Percentiles rank a stretch among this genome's conserved stretches.
phyloP scores from a whole-genome alignment of 495 filamentous ascomycete species.

The Physcia stellaris region DNA sequence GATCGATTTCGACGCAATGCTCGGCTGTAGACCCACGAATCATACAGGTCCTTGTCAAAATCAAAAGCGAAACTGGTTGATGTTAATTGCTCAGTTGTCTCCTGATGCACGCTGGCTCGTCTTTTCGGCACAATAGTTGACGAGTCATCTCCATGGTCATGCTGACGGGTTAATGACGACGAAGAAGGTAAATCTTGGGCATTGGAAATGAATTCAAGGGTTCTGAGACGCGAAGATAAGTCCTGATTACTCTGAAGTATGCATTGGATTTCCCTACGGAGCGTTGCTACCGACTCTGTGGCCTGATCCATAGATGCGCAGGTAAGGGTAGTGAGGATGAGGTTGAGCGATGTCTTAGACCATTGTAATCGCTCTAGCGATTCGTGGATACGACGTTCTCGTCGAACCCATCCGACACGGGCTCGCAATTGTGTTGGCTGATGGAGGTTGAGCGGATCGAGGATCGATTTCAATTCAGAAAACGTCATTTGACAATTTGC shows the following conservation, averaged over 20 bases:
- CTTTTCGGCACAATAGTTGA: neutral
- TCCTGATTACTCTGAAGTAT: neutral
- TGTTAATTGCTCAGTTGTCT: neutral
- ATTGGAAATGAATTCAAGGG: neutral
- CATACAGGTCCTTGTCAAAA: neutral
- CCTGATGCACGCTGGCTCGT: neutral
- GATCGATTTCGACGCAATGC: neutral
- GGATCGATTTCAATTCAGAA: slow-evolving; percentile 11
- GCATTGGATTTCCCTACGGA: neutral
- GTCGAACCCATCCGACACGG: slow-evolving; percentile 10
- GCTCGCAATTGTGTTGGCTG: slow-evolving; percentile 1
- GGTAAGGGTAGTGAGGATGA: slow-evolving; percentile 11
- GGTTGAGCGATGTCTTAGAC: slow-evolving; percentile 11
- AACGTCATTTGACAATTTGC: slow-evolving; percentile 11
- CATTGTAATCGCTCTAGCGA: slow-evolving; percentile 9
- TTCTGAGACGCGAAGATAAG: neutral
- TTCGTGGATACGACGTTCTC: slow-evolving; percentile 4
- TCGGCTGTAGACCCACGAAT: neutral
- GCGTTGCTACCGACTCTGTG: neutral
- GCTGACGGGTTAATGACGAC: neutral
- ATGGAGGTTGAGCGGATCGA: slow-evolving; percentile 3
- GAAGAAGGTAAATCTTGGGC: neutral
- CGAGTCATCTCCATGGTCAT: neutral
- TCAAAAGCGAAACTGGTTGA: neutral
- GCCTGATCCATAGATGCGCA: slow-evolving; percentile 8